Conservation (phyloP, 805 yeast species). For the Candida xyloterini region DNA sequence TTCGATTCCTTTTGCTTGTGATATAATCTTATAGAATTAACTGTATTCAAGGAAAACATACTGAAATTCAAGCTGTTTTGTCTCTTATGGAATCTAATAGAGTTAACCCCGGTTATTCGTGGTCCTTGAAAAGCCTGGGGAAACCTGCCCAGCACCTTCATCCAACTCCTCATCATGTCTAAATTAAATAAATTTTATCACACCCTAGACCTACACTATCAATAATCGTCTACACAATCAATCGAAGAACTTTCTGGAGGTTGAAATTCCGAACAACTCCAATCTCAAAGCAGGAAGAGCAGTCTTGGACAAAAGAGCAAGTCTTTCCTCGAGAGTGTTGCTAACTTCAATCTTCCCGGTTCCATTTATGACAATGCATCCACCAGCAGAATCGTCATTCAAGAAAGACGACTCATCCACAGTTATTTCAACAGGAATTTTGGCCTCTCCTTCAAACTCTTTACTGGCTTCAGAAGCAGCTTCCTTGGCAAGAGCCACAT, state of each 20-base stretch:
- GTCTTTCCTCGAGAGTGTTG: constrained; percentile 94
- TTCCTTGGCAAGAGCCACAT: constrained; percentile 56
- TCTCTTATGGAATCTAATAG: background rate
- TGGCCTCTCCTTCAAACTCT: constrained; percentile 61
- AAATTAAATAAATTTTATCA: constrained; percentile 9
- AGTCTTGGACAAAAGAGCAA: constrained; percentile 73
- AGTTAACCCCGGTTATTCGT: background rate
- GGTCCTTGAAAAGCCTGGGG: background rate
- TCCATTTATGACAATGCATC: constrained; percentile 68
- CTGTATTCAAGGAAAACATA: too few species aligned
- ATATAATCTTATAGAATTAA: background rate
- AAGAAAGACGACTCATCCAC: constrained; percentile 58
- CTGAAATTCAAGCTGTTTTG: too few species aligned
- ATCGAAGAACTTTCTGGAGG: constrained; percentile 87
- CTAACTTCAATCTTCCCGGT: constrained; percentile 82
- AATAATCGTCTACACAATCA: constrained; percentile 33
- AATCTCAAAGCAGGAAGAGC: constrained; percentile 91
- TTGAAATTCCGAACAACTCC: constrained; percentile 83
- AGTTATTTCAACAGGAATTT: constrained; percentile 50
- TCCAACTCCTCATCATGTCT: constrained; percentile 6
- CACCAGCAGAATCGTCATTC: constrained; percentile 73
- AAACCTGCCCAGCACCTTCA: background rate
- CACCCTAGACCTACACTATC: constrained; percentile 13
- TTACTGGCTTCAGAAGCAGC: constrained; percentile 61
- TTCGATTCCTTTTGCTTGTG: constrained; percentile 3